Base-by-base conservation (phyloP, 495 filamentous ascomycete species). In the Penicillium ucsense region DNA sequence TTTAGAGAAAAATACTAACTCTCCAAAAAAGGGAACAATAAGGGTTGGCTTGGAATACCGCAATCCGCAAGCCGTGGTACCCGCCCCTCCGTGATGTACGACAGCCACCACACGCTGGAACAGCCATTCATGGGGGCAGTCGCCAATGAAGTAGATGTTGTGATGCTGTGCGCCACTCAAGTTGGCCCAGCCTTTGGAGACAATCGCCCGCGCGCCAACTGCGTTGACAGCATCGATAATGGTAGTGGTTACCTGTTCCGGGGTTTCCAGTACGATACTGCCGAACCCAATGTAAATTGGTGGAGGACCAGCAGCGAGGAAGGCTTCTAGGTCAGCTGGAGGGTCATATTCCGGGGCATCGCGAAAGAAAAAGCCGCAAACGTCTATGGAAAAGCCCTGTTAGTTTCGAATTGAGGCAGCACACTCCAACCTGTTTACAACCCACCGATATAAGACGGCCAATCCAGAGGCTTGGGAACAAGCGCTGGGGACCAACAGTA, bases 401-500 rank as follows among this genome's bases (percentile, higher is more conserved):
- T 2, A 20, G 20, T 20, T 20, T 20, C 20, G 2, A 20, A 20
- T 20, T 2, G 20, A 20, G 20, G 2, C 20, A 20, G 20, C 20
- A 20, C 20, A 20, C 20, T 20, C 1, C 20, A 20, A 20, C 20
- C 20, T 20, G 20, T 1, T 20, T 20, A 20, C 20, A 20, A 20
- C 20, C 20, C 20, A 20, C 20, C 20, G 20, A 41, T 30, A 29
- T 41, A 3, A 3, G n/a, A 6, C 20, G 3, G 9, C 41, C 41
- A 43, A 8, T 43, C 41, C 1, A 9, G 3, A 3, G 41, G 41
- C 11, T 43, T 43, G 8, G 30, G 3, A 4, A 43, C 20, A 4
- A 43, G 29, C 3, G 41, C 36, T 5, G 41, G 27, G 7, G 27
- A 43, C 41, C 41, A 52, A 28, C 31, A 38, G 35, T 88, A 88